Evolutionary conservation across 2,329 filamentous ascomycete genomes (phyloP).

Genomic region (Lachnellula hyalina): DNA sequence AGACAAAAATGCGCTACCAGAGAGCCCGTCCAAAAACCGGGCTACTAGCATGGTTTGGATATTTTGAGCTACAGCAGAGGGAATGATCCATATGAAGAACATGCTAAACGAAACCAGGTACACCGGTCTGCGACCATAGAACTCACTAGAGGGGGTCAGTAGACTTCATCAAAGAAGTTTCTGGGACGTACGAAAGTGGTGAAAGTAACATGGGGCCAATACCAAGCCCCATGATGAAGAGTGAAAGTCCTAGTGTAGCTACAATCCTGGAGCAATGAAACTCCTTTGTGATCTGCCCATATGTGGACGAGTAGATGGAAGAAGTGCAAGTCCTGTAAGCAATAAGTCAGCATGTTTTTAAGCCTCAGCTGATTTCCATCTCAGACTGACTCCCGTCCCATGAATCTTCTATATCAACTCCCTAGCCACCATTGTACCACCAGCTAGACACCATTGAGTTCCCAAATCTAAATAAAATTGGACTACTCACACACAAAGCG

Average conservation of each 20-base stretch:
- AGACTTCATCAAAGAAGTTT: slow-evolving; percentile 5
- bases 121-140: slow-evolving; percentile 77
- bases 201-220: slow-evolving; percentile 51
- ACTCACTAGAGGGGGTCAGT: slow-evolving; percentile 38
- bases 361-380: neutral
- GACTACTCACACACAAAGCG: slow-evolving; percentile 74
- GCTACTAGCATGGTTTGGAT: slow-evolving; percentile 73
- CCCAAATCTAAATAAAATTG: no score
- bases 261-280: slow-evolving; percentile 67
- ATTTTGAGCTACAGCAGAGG: slow-evolving; percentile 74
- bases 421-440: neutral
- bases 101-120: slow-evolving; percentile 70
- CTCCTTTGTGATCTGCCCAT: slow-evolving; percentile 67
- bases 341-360: neutral
- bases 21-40: slow-evolving; percentile 72
- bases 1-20: slow-evolving; percentile 62
- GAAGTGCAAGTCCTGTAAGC: slow-evolving; percentile 66
- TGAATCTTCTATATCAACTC: neutral
- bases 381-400: neutral
- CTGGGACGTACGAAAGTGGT: slow-evolving; percentile 43
- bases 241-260: slow-evolving; percentile 73
- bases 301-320: slow-evolving; percentile 85
- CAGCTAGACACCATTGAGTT: neutral
- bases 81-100: slow-evolving; percentile 76
- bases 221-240: slow-evolving; percentile 74